Percentiles rank a stretch among this genome's conserved stretches.
Evolutionary conservation across 495 filamentous ascomycete genomes (phyloP).

Genomic region (Gamarada debralockiae): DNA sequence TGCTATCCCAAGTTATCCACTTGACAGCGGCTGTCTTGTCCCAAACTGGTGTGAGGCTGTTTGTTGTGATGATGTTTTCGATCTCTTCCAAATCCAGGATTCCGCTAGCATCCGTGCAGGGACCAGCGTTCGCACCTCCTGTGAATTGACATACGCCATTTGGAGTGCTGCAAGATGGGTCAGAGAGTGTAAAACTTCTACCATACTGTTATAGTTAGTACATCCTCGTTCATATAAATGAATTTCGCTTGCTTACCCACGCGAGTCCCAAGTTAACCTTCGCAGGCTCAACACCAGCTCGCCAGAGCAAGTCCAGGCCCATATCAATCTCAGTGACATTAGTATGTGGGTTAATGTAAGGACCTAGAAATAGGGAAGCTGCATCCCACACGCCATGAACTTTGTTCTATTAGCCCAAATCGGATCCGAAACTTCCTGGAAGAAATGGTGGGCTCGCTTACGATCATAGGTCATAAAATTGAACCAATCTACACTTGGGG

Average conservation of each 20-base stretch:
- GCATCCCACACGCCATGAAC: slow-evolving; percentile 34
- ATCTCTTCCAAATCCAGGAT: slow-evolving; percentile 28
- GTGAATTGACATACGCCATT: no score
- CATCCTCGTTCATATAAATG: slow-evolving; percentile 32
- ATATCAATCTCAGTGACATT: no score
- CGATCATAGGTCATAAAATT: slow-evolving; percentile 55
- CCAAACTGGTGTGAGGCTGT: slow-evolving; percentile 28
- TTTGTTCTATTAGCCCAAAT: not conserved
- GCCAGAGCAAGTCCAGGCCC: no score
- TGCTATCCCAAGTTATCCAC: slow-evolving; percentile 25
- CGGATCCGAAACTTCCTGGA: no score
- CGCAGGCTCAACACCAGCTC: no score
- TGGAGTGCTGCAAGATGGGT: slow-evolving; percentile 29
- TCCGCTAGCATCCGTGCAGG: slow-evolving; percentile 28
- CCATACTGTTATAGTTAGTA: slow-evolving; percentile 40
- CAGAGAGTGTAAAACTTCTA: slow-evolving; percentile 34
- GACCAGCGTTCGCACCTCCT: slow-evolving; percentile 22
- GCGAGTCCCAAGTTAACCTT: no score
- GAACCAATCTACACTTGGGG: slow-evolving; percentile 39
- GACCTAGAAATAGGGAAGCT: slow-evolving; percentile 30
- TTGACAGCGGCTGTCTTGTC: no score
- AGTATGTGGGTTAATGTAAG: no score
- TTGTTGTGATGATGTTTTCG: slow-evolving; percentile 12
- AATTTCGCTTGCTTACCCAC: no score
- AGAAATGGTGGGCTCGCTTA: no score